These are phyloP conservation scores for Vachellia collinsii DNA, from an alignment of 306 rosid species.

Conservation along the genomic window DNA sequence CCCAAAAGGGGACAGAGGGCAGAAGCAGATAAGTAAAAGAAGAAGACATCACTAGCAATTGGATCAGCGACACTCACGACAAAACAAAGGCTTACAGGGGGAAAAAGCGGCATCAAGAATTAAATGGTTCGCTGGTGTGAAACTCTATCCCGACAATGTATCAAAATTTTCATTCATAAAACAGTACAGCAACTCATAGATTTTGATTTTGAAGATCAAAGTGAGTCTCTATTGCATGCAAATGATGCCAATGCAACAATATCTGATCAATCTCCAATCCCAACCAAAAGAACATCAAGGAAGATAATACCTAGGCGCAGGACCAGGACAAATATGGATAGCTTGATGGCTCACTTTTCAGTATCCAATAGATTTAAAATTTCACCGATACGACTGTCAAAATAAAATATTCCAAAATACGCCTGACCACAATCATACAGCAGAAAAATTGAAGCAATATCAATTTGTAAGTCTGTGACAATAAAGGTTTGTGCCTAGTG, in stretches of 20 bases:
- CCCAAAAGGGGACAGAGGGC: background rate
- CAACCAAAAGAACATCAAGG: background rate
- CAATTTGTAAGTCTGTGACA: background rate
- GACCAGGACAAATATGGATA: background rate
- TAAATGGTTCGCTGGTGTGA: background rate
- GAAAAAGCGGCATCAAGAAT: background rate
- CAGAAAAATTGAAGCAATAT: background rate
- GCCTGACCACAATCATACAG: background rate
- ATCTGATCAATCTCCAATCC: background rate
- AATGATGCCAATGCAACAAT: background rate
- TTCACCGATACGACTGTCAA: background rate
- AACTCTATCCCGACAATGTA: background rate
- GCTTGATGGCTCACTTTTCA: background rate
- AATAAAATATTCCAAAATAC: background rate
- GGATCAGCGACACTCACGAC: background rate
- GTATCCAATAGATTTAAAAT: background rate
- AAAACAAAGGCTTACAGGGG: conserved; percentile 1
- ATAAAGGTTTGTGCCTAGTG: background rate
- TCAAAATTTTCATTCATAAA: background rate
- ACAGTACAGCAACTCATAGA: background rate
- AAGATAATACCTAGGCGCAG: background rate
- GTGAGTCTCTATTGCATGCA: background rate
- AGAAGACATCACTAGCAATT: background rate
- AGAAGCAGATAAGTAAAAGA: background rate
- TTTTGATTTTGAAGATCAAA: conserved; percentile 2